Evolutionary conservation across 1,284 basidiomycete genomes (phyloP).

Genomic region (Fomitopsis schrenkii): DNA sequence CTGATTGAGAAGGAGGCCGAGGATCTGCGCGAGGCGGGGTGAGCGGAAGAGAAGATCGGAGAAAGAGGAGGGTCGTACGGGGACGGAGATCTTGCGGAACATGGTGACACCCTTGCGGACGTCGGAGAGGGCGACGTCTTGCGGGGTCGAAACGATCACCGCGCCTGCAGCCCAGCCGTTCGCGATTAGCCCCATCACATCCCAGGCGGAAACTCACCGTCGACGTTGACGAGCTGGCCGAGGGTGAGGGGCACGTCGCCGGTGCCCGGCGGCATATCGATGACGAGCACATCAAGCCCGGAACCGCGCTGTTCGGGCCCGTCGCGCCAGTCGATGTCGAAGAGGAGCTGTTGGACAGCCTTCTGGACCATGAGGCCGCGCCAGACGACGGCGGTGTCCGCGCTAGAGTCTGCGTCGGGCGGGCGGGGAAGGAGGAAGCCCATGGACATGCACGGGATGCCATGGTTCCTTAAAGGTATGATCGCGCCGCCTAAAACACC

Average conservation of each 20-base stretch:
- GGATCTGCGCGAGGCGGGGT: conserved; percentile 53
- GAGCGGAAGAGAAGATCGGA: not conserved
- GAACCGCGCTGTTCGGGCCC: conserved; percentile 29
- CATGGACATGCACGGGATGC: conserved; percentile 96
- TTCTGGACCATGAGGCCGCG: conserved; percentile 99
- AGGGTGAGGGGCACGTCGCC: conserved; percentile 94
- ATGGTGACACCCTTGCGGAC: conserved; percentile 92
- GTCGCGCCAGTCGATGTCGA: conserved; percentile 91
- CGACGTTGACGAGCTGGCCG: conserved; percentile 85
- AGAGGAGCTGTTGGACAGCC: conserved; percentile 93
- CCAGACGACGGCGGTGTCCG: conserved; percentile 88
- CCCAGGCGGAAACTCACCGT: conserved; percentile 50
- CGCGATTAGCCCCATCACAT: not conserved
- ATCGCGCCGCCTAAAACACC: conserved; percentile 64
- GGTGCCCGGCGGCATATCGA: conserved; percentile 98
- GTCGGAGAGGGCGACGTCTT: conserved; percentile 91
- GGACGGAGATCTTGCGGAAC: conserved; percentile 88
- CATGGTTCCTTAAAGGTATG: conserved; percentile 85
- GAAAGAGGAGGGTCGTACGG: conserved; percentile 46
- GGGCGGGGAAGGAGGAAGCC: conserved; percentile 73
- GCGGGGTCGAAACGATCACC: conserved; percentile 93
- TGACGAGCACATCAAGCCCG: conserved; percentile 80
- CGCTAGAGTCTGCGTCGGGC: conserved; percentile 37
- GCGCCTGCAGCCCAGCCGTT: conserved; percentile 49
- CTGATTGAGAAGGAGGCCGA: conserved; percentile 89